These are phyloP conservation scores for Kuraishia molischiana DNA, from an alignment of 805 yeast species.

Conservation along the genomic window DNA sequence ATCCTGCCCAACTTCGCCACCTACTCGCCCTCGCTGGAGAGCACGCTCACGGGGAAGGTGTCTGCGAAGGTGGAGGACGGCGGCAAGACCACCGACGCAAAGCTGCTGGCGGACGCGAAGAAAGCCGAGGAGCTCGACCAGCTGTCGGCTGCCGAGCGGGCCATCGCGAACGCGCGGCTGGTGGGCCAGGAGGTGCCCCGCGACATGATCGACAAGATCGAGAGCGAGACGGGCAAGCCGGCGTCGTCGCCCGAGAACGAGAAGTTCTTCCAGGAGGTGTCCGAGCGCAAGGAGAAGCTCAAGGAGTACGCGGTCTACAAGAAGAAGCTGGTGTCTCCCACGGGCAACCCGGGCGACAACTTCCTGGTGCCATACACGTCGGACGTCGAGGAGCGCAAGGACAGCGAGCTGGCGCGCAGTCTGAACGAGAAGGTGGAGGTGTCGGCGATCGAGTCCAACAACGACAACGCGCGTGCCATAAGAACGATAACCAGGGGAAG, in stretches of 20 bases:
- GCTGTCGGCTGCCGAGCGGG: constrained; percentile 48
- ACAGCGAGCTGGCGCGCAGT: constrained; percentile 46
- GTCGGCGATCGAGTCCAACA: constrained; percentile 46
- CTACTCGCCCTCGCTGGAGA: constrained; percentile 4
- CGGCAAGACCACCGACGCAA: constrained; percentile 12
- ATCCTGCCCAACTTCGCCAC: constrained; percentile 47
- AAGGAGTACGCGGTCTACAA: constrained; percentile 52
- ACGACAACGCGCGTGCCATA: constrained; percentile 46
- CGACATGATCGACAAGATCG: constrained; percentile 16
- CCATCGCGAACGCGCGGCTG: constrained; percentile 44
- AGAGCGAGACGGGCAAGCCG: constrained; percentile 23
- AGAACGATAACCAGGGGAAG: constrained; percentile 64
- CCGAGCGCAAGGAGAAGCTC: constrained; percentile 36
- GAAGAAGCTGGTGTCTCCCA: constrained; percentile 50
- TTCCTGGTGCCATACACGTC: constrained; percentile 53
- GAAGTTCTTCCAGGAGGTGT: constrained; percentile 37
- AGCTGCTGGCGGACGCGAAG: constrained; percentile 30
- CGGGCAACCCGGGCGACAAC: constrained; percentile 25
- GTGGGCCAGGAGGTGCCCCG: constrained; percentile 23
- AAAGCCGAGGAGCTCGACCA: constrained; percentile 44
- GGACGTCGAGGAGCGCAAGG: constrained; percentile 55
- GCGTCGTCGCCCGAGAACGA: constrained; percentile 37
- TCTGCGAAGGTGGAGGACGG: constrained; percentile 11
- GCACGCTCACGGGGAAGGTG: constrained; percentile 18
- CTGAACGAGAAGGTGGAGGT: constrained; percentile 42